Base-by-base conservation (phyloP, 2,329 filamentous ascomycete species). In the Monosporascus sp. region DNA sequence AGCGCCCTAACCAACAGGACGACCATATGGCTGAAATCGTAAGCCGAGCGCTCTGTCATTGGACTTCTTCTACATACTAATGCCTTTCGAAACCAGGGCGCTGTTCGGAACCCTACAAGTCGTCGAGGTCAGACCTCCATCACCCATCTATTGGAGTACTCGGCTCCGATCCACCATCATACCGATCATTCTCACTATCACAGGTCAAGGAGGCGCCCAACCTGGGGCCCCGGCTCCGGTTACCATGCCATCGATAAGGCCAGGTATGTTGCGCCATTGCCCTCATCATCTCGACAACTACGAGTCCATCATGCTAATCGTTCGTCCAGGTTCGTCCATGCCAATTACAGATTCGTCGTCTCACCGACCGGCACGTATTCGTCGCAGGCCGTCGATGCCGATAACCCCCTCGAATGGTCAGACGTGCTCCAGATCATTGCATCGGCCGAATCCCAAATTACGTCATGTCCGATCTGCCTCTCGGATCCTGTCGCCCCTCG, bases 321-420 rank as follows among this genome's bases (percentile, higher is more conserved):
- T 54, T 43, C 50, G n/a, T 20, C 14, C 54, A 88, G 87, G 76
- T 91, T 90, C 61, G 86, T 99, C 17, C 92, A 99, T 70, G 91
- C 94, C 59, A 99, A 99, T 70, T 99, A 99, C 68, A 88, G 94
- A 52, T 99, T 99, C 69, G 88, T 99, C 55, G 92, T 99, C 50
- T 86, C 90, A 55, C 93, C 94, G 3, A 80, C 84, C 52, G 87
- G 85, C 54, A 83, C 87, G 64, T 99, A 97, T 68, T 80, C 83
- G 55, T 81, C 83, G 6, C 91, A 97, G 67, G 88, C 90, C 24
- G 80, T 82, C 46, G 91, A 97, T 69, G 88, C 94, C 20, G 93
- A 99, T 70, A 80, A 92, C 48, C 88, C 94, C 64, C 74, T 99
- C 51, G 89, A 96, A 63, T 99, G 94, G 94, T 82, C 85, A 59